Evolutionary conservation across 495 filamentous ascomycete species (phyloP).

Genomic region (Talaromyces nanjingensis): DNA sequence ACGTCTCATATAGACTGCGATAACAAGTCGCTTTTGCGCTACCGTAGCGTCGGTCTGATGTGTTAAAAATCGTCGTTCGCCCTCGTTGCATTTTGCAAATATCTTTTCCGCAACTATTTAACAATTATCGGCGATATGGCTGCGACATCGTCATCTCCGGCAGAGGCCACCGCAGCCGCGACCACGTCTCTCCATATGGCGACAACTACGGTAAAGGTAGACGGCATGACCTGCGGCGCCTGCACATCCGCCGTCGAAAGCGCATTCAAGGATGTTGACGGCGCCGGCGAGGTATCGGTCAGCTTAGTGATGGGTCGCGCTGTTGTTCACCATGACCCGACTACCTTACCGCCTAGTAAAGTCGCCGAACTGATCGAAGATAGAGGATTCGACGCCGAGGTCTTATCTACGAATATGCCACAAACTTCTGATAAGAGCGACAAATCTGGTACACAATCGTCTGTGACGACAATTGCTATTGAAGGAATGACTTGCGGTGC

Average conservation of each 20-base stretch:
- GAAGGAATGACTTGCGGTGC: slow-evolving; percentile 97
- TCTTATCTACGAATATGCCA: slow-evolving; percentile 74
- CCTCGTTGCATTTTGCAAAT: background rate
- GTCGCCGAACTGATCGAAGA: slow-evolving; percentile 87
- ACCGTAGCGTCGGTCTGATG: background rate
- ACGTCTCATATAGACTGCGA: background rate
- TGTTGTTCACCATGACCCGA: slow-evolving; percentile 81
- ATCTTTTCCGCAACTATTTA: background rate
- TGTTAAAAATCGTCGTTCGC: background rate
- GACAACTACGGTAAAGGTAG: slow-evolving; percentile 83
- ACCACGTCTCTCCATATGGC: slow-evolving; percentile 52
- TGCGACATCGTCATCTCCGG: background rate
- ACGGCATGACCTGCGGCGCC: slow-evolving; percentile 92
- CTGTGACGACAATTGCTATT: slow-evolving; percentile 78
- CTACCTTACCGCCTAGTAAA: slow-evolving; percentile 60
- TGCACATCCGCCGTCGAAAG: slow-evolving; percentile 83
- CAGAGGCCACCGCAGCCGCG: background rate
- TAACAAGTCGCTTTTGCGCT: background rate
- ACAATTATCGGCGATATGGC: background rate
- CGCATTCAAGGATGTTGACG: slow-evolving; percentile 73
- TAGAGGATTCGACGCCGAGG: slow-evolving; percentile 85
- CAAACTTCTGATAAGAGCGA: slow-evolving; percentile 27
- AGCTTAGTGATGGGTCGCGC: slow-evolving; percentile 90
- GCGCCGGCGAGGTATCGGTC: slow-evolving; percentile 76
- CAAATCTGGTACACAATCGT: slow-evolving; percentile 27